Conservation (phyloP, 176 grass and related monocot species). For the Musa acuminata region DNA sequence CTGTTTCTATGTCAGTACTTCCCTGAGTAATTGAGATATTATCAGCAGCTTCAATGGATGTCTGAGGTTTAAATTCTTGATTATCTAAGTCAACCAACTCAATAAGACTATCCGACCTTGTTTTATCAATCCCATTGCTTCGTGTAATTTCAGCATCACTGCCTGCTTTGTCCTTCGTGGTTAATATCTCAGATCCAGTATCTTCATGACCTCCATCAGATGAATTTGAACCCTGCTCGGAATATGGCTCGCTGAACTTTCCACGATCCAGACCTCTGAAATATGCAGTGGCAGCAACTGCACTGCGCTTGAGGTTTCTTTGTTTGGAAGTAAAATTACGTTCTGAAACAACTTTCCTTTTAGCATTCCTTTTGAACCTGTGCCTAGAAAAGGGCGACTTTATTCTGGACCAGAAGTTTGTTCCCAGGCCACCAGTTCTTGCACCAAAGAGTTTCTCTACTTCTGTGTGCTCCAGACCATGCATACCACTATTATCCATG, state of each 20-base stretch:
- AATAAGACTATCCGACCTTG: not conserved
- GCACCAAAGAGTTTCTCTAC: conserved; percentile 64
- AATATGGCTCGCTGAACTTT: conserved; percentile 26
- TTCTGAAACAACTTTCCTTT: conserved; percentile 44
- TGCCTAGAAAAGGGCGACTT: conserved; percentile 34
- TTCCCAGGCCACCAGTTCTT: conserved; percentile 37
- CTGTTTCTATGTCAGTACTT: conserved; percentile 14
- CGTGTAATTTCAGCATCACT: not conserved
- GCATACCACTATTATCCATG: conserved; percentile 38
- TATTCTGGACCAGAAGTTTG: conserved; percentile 58
- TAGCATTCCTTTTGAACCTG: conserved; percentile 49
- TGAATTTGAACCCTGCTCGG: conserved; percentile 29
- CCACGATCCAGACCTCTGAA: conserved; percentile 34
- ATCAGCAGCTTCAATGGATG: not conserved
- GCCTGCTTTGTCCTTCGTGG: conserved; percentile 7
- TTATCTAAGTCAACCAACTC: conserved; percentile 7
- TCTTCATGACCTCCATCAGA: conserved; percentile 30
- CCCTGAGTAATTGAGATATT: conserved; percentile 4
- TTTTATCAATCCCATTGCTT: not conserved
- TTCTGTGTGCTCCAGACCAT: conserved; percentile 59
- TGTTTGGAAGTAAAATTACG: conserved; percentile 57
- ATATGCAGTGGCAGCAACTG: conserved; percentile 63
- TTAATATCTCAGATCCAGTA: conserved; percentile 12
- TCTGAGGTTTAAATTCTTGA: conserved; percentile 23
- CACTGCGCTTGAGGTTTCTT: conserved; percentile 70